Percentiles rank a stretch among this genome's conserved stretches.
Evolutionary conservation across 2,329 filamentous ascomycete species (phyloP).

Genomic region (Capronia americana): DNA sequence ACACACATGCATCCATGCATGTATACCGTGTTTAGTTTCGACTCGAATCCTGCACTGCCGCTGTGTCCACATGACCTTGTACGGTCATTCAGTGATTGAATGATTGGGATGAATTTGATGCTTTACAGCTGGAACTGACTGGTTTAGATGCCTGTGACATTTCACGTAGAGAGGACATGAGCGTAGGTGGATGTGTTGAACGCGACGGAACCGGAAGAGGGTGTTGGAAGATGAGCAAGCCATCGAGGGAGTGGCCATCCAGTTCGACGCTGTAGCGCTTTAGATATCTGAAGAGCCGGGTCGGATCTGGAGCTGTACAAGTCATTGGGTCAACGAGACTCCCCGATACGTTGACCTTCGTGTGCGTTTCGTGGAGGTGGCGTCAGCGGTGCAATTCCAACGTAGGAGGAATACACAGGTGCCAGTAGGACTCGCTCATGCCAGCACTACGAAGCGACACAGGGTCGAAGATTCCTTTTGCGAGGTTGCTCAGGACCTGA

Average conservation of each 20-base stretch:
- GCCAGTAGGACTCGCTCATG: not conserved
- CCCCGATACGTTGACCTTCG: not conserved
- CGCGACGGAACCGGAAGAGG: not conserved
- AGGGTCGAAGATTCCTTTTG: not conserved
- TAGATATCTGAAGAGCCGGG: not conserved
- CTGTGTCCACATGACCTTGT: not conserved
- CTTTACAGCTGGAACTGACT: not conserved
- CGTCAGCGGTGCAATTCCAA: not conserved
- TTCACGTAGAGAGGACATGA: not conserved
- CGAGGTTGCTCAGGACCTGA: not conserved
- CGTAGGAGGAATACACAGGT: not conserved
- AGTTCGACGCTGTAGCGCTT: not conserved
- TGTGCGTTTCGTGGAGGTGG: not conserved
- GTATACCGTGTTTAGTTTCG: not conserved
- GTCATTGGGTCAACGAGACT: not conserved
- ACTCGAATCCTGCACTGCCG: no score
- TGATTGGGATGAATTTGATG: not conserved
- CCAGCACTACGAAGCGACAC: not conserved
- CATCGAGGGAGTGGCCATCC: not conserved
- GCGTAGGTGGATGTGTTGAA: not conserved
- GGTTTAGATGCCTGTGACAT: not conserved
- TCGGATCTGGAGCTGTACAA: not conserved
- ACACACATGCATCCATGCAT: slow-evolving; percentile 1
- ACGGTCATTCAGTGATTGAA: not conserved
- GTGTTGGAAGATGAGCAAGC: not conserved